phyloP scores from a whole-genome alignment of 331 rosid species.

The Acacia pycnantha region DNA sequence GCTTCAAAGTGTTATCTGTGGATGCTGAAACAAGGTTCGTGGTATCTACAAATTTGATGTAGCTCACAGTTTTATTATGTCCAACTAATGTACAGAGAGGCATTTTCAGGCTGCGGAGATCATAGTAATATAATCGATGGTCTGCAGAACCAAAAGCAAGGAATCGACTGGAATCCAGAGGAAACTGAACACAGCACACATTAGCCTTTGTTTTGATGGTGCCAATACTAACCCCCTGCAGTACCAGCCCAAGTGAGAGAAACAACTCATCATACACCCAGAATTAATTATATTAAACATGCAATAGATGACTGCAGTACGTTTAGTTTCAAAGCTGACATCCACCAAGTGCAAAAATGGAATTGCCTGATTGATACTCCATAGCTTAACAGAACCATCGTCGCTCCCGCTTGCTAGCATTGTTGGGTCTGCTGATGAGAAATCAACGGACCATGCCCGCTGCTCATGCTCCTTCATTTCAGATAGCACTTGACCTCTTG shows the following conservation, averaged over 20 bases:
- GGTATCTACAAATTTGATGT: slow-evolving; percentile 75
- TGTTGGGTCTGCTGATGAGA: slow-evolving; percentile 92
- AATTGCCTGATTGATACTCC: slow-evolving; percentile 99
- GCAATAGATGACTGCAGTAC: slow-evolving; percentile 88
- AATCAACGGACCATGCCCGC: slow-evolving; percentile 97
- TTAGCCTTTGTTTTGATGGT: slow-evolving; percentile 95
- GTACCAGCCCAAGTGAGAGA: slow-evolving; percentile 74
- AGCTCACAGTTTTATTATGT: slow-evolving; percentile 94
- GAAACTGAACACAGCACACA: slow-evolving; percentile 95
- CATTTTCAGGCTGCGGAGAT: slow-evolving; percentile 67
- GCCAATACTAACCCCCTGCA: slow-evolving; percentile 93
- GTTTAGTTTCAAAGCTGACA: slow-evolving; percentile 96
- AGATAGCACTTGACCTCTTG: slow-evolving; percentile 82
- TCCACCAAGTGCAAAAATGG: slow-evolving; percentile 95
- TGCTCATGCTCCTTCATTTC: slow-evolving; percentile 93
- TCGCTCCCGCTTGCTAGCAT: slow-evolving; percentile 96
- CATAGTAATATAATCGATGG: slow-evolving; percentile 86
- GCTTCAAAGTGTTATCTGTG: slow-evolving; percentile 91
- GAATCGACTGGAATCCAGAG: slow-evolving; percentile 72
- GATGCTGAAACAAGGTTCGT: slow-evolving; percentile 79
- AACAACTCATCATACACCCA: slow-evolving; percentile 77
- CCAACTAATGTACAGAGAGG: slow-evolving; percentile 89
- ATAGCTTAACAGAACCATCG: slow-evolving; percentile 95
- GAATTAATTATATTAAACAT: slow-evolving; percentile 47
- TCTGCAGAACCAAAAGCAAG: slow-evolving; percentile 98